These are phyloP conservation scores for Trichothecium sympodiale DNA, from an alignment of 2,329 filamentous ascomycete species.

Conservation along the genomic window DNA sequence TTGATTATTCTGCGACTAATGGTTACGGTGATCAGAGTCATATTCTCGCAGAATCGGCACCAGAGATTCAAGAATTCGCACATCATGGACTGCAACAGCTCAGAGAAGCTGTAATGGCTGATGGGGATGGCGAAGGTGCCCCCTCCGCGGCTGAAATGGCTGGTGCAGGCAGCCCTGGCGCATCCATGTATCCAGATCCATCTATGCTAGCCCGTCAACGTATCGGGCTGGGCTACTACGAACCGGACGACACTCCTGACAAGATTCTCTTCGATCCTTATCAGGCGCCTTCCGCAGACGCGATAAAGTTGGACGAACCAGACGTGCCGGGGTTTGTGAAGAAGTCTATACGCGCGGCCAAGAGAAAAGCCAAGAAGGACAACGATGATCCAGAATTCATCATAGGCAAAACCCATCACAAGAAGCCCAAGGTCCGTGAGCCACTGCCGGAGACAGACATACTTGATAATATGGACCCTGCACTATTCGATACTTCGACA, in stretches of 20 bases:
- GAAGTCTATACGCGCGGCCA: slow-evolving; percentile 41
- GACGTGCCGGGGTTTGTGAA: slow-evolving; percentile 43
- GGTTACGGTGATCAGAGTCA: slow-evolving; percentile 21
- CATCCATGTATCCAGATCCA: slow-evolving; percentile 36
- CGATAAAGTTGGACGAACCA: slow-evolving; percentile 28
- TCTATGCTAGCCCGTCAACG: slow-evolving; percentile 33
- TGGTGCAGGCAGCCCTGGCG: slow-evolving; percentile 8
- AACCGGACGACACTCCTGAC: slow-evolving; percentile 45
- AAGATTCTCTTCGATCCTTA: slow-evolving; percentile 50
- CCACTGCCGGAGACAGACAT: slow-evolving; percentile 15
- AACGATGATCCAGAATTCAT: slow-evolving; percentile 44
- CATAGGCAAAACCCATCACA: slow-evolving; percentile 29
- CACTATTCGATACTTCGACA: slow-evolving; percentile 26
- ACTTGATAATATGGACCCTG: slow-evolving; percentile 38
- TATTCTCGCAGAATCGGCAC: slow-evolving; percentile 13
- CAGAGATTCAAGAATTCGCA: slow-evolving; percentile 5
- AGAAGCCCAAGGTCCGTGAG: slow-evolving; percentile 19
- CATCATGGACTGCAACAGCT: slow-evolving; percentile 7
- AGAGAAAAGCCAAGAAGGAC: slow-evolving; percentile 40
- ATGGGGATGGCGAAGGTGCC: neutral
- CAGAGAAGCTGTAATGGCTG: neutral
- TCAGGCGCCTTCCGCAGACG: slow-evolving; percentile 37
- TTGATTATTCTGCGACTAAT: slow-evolving; percentile 5
- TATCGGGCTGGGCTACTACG: slow-evolving; percentile 50
- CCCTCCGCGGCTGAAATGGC: slow-evolving; percentile 5